phyloP scores from a whole-genome alignment of 2,329 filamentous ascomycete species.

The Raffaelea ambrosiae region DNA sequence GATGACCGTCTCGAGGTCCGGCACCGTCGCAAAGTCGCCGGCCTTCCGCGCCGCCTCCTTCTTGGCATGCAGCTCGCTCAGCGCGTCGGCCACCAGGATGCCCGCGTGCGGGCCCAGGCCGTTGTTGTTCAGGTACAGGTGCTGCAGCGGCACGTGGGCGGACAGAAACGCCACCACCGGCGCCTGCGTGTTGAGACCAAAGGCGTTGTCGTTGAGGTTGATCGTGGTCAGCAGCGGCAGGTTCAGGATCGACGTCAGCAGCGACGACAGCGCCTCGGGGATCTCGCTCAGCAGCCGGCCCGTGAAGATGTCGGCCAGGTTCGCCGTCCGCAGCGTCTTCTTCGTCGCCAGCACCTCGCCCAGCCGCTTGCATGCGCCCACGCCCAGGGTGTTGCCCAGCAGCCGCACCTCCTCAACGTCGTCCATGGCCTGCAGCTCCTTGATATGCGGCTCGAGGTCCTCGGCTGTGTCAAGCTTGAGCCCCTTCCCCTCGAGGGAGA shows the following conservation, averaged over 20 bases:
- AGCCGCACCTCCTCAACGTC: slow-evolving; percentile 80
- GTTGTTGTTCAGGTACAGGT: slow-evolving; percentile 97
- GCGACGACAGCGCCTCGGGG: slow-evolving; percentile 73
- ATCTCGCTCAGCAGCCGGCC: slow-evolving; percentile 90
- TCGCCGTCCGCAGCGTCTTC: slow-evolving; percentile 73
- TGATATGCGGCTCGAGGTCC: slow-evolving; percentile 79
- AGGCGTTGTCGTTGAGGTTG: slow-evolving; percentile 96
- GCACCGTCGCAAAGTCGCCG: slow-evolving; percentile 52
- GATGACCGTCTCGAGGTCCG: slow-evolving; percentile 88
- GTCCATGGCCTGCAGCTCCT: slow-evolving; percentile 59
- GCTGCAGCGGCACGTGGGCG: slow-evolving; percentile 79
- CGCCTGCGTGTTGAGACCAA: slow-evolving; percentile 89
- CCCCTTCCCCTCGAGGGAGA: slow-evolving; percentile 84
- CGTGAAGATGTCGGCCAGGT: slow-evolving; percentile 97
- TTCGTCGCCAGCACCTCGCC: slow-evolving; percentile 79
- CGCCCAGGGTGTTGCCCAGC: slow-evolving; percentile 84
- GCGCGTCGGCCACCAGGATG: slow-evolving; percentile 78
- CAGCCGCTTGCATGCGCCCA: slow-evolving; percentile 77
- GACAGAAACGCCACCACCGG: slow-evolving; percentile 89
- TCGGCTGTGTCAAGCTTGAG: slow-evolving; percentile 86
- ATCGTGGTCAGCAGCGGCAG: slow-evolving; percentile 81
- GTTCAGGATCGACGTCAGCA: slow-evolving; percentile 79
- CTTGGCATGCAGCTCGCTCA: slow-evolving; percentile 72
- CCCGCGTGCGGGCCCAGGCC: slow-evolving; percentile 89
- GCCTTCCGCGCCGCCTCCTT: slow-evolving; percentile 70